A percentile compares a stretch with the other conserved stretches of the same genome.
Evolutionary conservation across 2,329 filamentous ascomycete species (phyloP).

Genomic region (Apiospora kogelbergensis): DNA sequence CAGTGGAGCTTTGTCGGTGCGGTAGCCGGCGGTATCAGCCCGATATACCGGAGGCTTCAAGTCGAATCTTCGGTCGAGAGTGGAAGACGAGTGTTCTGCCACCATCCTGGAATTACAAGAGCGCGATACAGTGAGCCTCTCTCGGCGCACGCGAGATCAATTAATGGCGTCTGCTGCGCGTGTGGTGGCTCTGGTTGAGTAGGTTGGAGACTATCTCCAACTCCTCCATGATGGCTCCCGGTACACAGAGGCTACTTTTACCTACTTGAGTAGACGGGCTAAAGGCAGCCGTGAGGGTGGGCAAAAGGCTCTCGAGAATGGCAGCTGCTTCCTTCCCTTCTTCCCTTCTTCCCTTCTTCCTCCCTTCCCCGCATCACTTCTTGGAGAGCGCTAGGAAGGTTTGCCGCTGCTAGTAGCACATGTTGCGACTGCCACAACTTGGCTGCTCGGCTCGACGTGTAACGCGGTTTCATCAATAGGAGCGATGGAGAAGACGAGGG

Average conservation of each 20-base stretch:
- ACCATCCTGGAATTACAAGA: not conserved
- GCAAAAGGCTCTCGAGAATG: not conserved
- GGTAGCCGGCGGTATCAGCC: not conserved
- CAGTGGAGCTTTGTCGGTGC: not conserved
- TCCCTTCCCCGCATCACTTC: not conserved
- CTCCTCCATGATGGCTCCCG: not conserved
- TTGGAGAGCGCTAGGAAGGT: not conserved
- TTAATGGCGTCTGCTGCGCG: not conserved
- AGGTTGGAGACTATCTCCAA: not conserved
- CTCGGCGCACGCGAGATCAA: too few species aligned
- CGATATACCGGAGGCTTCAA: not conserved
- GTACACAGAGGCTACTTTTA: constrained; percentile 6
- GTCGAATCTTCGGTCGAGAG: not conserved
- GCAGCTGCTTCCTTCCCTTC: not conserved
- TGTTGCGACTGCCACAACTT: not conserved
- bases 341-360: too few species aligned
- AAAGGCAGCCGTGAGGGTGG: not conserved
- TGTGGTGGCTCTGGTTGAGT: not conserved
- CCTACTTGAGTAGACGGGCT: not conserved
- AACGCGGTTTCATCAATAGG: not conserved
- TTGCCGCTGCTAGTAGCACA: not conserved
- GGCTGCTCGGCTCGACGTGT: not conserved
- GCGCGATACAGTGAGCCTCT: not conserved
- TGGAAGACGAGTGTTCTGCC: not conserved
- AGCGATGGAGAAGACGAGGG: not conserved